Evolutionary conservation across 1,284 basidiomycete species (phyloP), one percentile per base, ranked within the genome.

Genomic region (Golubevia sp.): DNA sequence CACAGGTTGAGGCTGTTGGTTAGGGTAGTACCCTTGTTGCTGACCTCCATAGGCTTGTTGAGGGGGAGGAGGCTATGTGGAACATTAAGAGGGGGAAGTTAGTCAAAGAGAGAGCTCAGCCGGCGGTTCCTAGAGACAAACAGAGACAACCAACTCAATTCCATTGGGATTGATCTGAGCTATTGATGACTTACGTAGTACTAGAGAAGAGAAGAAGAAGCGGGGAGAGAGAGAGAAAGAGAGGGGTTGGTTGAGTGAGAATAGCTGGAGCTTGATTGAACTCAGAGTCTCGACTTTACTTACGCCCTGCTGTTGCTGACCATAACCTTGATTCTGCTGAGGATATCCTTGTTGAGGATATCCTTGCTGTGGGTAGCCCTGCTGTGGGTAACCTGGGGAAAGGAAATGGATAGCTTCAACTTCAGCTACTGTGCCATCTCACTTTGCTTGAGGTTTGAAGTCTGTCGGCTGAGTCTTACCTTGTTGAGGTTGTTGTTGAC

Each of bases 11-110:
- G 71, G 71, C 65, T 73, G 71, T 20, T 67, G 64, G 44, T 73
- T 68, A 21, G 62, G 63, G 58, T 68, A 66, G 63, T 73, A 73
- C 4, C 68, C 68, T 58, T 44, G 70, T 57, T 73, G 71, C 58
- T 73, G 71, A 48, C 71, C 71, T 26, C 68, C 68, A 60, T 73
- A 73, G 15, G 71, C 71, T 64, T 70, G 68, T 38, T 70, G 68
- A 15, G 68, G 68, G 20, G 50, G 67, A 2, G 56, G 66, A 18
- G 68, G 68, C 58, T 67, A 67, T 64, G 21, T 21, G 30, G 18
- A 4, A 50, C 48, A 52, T 15, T 49, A n/a, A 34, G 11, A 11
- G 30, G 30, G 30, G 30, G 11, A n/a, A 52, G 3, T 34, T 15
- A 8, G 20, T 18, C 7, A 58, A 2, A 57, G 23, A 59, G 30